A percentile compares a stretch with the other conserved stretches of the same genome.
These are phyloP conservation scores for Populus tomentosa DNA, from an alignment of 441 rosid species.

Conservation along the genomic window DNA sequence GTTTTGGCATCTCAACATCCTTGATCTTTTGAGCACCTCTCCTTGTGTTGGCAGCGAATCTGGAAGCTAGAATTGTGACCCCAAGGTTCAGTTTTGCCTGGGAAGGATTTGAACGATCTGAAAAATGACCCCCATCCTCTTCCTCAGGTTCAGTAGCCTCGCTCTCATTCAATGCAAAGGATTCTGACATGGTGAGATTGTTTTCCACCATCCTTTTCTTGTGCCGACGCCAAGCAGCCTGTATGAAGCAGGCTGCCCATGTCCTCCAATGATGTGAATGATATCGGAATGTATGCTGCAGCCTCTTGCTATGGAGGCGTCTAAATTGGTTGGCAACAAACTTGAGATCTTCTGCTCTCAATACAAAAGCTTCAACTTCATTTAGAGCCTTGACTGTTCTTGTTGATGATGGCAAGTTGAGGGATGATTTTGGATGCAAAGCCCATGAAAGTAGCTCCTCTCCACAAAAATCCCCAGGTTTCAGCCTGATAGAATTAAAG, in stretches of 20 bases:
- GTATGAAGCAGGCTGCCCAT: conserved; percentile 96
- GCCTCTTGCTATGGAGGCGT: conserved; percentile 88
- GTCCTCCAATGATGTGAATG: conserved; percentile 98
- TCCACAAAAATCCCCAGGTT: conserved; percentile 90
- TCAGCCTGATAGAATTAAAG: conserved; percentile 66
- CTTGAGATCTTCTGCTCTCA: conserved; percentile 89
- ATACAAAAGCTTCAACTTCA: conserved; percentile 89
- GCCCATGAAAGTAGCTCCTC: conserved; percentile 96
- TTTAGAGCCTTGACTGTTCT: conserved; percentile 76
- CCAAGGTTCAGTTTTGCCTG: conserved; percentile 62
- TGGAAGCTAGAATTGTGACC: conserved; percentile 70
- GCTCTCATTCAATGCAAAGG: conserved; percentile 29
- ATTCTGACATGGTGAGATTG: conserved; percentile 40
- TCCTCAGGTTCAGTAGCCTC: conserved; percentile 22
- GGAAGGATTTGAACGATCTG: conserved; percentile 35
- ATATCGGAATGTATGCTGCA: conserved; percentile 83
- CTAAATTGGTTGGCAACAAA: conserved; percentile 91
- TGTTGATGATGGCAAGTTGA: conserved; percentile 84
- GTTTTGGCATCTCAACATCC: conserved; percentile 58
- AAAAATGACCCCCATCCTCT: conserved; percentile 21
- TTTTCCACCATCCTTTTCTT: conserved; percentile 57
- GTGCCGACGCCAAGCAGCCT: conserved; percentile 86
- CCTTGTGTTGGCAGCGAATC: conserved; percentile 88
- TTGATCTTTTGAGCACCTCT: conserved; percentile 73
- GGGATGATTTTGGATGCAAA: conserved; percentile 71